Percentiles rank a stretch among this genome's conserved stretches.
These are phyloP conservation scores for Penstemon eatonii DNA, from an alignment of 257 asterid species.

Conservation along the genomic window DNA sequence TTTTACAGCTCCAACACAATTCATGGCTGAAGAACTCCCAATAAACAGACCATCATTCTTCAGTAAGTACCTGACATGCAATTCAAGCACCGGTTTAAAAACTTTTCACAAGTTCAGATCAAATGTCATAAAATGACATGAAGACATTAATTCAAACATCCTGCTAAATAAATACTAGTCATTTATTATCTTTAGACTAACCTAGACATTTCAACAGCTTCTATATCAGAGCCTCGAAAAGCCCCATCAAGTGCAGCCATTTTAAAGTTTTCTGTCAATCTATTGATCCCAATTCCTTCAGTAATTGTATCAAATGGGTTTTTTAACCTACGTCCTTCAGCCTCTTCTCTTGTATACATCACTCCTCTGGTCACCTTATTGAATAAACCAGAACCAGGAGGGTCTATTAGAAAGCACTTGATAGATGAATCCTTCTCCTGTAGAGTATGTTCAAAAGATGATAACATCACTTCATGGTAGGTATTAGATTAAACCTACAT, in stretches of 20 bases:
- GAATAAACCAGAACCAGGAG: constrained; percentile 96
- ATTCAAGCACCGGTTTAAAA: not conserved
- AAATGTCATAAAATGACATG: too few species aligned
- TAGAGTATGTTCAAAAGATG: constrained; percentile 23
- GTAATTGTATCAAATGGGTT: constrained; percentile 93
- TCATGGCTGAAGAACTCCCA: constrained; percentile 98
- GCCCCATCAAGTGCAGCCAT: constrained; percentile 91
- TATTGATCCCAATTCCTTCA: constrained; percentile 93
- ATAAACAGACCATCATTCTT: constrained; percentile 91
- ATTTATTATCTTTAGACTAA: constrained; percentile 23
- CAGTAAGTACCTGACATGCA: constrained; percentile 61
- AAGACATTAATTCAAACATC: too few species aligned
- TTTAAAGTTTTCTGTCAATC: constrained; percentile 82
- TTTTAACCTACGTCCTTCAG: constrained; percentile 86
- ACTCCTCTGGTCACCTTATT: constrained; percentile 97
- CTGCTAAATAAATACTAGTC: too few species aligned
- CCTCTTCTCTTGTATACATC: constrained; percentile 92
- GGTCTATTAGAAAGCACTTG: constrained; percentile 86
- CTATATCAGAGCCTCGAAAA: constrained; percentile 77
- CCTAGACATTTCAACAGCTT: constrained; percentile 98
- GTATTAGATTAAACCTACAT: constrained; percentile 14
- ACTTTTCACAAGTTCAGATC: not conserved
- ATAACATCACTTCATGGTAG: constrained; percentile 5
- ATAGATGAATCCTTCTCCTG: constrained; percentile 67
- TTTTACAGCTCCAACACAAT: constrained; percentile 94